Conservation (phyloP, 179 eudicot genomes). For the Beta corolliflora region DNA sequence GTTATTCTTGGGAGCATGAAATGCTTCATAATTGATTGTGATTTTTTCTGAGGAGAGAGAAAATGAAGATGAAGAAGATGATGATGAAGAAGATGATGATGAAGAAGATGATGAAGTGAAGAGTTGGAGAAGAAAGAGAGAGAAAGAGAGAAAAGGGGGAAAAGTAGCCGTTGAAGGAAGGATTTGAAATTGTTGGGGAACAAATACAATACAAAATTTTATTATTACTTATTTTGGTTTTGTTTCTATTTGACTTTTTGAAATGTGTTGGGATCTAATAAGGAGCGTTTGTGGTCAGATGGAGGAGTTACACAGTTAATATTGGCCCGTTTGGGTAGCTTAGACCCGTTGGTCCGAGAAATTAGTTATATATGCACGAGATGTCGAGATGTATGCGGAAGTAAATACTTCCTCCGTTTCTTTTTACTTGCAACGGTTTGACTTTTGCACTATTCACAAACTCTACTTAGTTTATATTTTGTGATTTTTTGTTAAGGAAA, state of each 20-base stretch:
- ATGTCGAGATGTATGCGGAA: too few species aligned
- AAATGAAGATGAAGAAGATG: slow-evolving; percentile 23
- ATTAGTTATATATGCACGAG: too few species aligned
- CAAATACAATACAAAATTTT: not conserved
- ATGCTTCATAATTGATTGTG: slow-evolving; percentile 49
- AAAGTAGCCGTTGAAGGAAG: slow-evolving; percentile 40
- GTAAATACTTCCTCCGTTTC: too few species aligned
- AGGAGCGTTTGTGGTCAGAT: not conserved
- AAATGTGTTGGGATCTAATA: not conserved
- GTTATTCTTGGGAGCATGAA: slow-evolving; percentile 49
- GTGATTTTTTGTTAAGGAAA: too few species aligned
- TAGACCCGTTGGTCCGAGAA: too few species aligned
- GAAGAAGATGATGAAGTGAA: slow-evolving; percentile 5
- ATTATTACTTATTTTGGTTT: not conserved
- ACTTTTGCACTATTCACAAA: too few species aligned
- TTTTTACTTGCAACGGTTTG: too few species aligned
- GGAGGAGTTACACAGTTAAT: not conserved
- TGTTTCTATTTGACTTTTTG: slow-evolving; percentile 13
- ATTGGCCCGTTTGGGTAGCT: not conserved
- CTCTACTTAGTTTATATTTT: too few species aligned
- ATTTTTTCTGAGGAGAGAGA: slow-evolving; percentile 17
- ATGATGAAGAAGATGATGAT: too few species aligned
- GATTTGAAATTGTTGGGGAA: slow-evolving; percentile 13
- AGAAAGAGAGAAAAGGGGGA: slow-evolving; percentile 11
- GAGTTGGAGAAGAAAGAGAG: slow-evolving; percentile 7